Percentiles rank a stretch among this genome's conserved stretches.
Conservation (phyloP, 2,329 filamentous ascomycete species). For the Clonostachys chloroleuca region DNA sequence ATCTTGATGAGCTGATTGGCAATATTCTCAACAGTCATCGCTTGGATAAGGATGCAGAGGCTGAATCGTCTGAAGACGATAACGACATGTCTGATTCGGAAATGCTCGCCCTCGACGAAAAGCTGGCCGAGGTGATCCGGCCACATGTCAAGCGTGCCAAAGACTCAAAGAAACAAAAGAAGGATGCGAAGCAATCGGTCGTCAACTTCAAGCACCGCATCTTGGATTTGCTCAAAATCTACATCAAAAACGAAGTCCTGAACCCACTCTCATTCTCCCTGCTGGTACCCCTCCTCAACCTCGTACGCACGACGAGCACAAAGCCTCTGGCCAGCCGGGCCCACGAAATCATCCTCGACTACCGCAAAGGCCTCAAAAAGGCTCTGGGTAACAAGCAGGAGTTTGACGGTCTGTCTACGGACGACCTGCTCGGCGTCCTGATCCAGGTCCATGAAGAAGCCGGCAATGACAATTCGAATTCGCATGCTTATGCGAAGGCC, state of each 20-base stretch:
- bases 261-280: conserved; percentile 64
- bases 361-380: conserved; percentile 65
- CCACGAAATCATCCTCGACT: conserved; percentile 65
- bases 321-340: conserved; percentile 74
- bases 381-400: conserved; percentile 26
- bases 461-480: conserved; percentile 54
- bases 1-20: conserved; percentile 72
- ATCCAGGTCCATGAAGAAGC: conserved; percentile 65
- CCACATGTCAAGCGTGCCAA: conserved; percentile 60
- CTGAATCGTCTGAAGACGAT: conserved; percentile 55
- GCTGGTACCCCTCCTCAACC: conserved; percentile 70
- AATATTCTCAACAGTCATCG: conserved; percentile 71
- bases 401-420: conserved; percentile 28
- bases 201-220: conserved; percentile 94
- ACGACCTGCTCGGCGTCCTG: conserved; percentile 54
- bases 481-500: conserved; percentile 68
- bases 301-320: conserved; percentile 71
- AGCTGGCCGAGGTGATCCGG: conserved; percentile 81
- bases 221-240: conserved; percentile 82
- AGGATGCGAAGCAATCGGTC: conserved; percentile 83
- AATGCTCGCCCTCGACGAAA: conserved; percentile 84
- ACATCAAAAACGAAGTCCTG: conserved; percentile 72
- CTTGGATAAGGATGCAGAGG: conserved; percentile 53
- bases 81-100: conserved; percentile 93
- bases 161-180: conserved; percentile 73